Conservation (phyloP, 1,284 basidiomycete species). For the Malassezia cuniculi region DNA sequence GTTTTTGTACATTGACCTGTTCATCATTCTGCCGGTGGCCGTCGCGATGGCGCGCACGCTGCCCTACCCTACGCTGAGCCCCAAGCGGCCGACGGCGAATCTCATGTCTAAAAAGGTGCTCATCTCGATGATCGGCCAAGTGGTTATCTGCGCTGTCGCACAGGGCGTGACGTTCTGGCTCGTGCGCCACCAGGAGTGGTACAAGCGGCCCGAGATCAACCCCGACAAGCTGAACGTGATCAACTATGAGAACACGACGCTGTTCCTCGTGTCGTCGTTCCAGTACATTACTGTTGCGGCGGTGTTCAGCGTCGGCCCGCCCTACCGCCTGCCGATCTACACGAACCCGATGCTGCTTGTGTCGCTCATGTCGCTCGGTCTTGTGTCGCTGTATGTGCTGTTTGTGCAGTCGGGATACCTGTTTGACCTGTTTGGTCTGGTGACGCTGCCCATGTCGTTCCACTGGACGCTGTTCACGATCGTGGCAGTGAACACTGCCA, state of each 20-base stretch:
- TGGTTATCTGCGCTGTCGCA: constrained; percentile 67
- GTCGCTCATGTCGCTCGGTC: constrained; percentile 21
- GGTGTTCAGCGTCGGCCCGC: constrained; percentile 93
- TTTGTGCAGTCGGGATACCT: constrained; percentile 54
- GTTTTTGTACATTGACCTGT: constrained; percentile 95
- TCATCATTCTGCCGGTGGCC: constrained; percentile 91
- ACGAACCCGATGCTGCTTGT: constrained; percentile 54
- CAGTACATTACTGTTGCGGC: constrained; percentile 94
- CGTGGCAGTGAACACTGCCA: constrained; percentile 60
- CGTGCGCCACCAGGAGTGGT: constrained; percentile 73
- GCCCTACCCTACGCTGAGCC: constrained; percentile 64
- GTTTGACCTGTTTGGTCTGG: constrained; percentile 61
- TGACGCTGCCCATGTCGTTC: constrained; percentile 60
- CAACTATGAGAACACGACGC: constrained; percentile 82
- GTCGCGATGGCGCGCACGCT: constrained; percentile 87
- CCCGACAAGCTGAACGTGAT: constrained; percentile 70
- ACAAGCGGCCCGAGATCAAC: constrained; percentile 53
- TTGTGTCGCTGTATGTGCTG: constrained; percentile 31
- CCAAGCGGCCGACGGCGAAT: constrained; percentile 86
- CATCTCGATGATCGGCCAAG: constrained; percentile 82
- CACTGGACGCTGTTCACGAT: constrained; percentile 59
- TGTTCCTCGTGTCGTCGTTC: constrained; percentile 92
- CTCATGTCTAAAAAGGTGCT: constrained; percentile 92
- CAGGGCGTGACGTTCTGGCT: constrained; percentile 83
- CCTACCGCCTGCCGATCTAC: constrained; percentile 86